phyloP scores from a whole-genome alignment of 2,329 filamentous ascomycete genomes.

The Verticillium dahliae region DNA sequence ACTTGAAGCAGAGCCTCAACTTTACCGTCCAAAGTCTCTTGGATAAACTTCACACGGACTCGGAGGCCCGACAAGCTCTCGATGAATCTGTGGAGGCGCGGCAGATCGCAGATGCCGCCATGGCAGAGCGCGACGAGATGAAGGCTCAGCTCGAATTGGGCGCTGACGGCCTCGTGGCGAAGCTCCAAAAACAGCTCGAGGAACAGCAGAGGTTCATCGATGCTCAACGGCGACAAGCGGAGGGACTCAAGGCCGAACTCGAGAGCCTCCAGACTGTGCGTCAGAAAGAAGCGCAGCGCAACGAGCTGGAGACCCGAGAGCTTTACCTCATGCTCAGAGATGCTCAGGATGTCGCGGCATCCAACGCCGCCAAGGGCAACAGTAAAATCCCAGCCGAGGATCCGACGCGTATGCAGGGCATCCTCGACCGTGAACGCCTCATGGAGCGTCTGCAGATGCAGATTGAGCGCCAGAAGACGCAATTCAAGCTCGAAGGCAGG shows the following conservation, averaged over 20 bases:
- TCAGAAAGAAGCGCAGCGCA: slow-evolving; percentile 85
- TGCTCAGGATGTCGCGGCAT: slow-evolving; percentile 90
- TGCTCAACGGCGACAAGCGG: slow-evolving; percentile 77
- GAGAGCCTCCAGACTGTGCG: slow-evolving; percentile 79
- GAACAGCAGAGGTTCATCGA: slow-evolving; percentile 90
- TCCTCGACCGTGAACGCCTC: slow-evolving; percentile 83
- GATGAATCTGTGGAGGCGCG: slow-evolving; percentile 88
- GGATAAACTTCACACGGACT: slow-evolving; percentile 94
- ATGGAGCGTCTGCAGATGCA: slow-evolving; percentile 95
- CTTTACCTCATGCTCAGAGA: slow-evolving; percentile 97
- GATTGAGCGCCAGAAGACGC: slow-evolving; percentile 92
- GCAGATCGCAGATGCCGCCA: slow-evolving; percentile 89
- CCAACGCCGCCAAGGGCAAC: slow-evolving; percentile 60
- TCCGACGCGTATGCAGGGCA: slow-evolving; percentile 77
- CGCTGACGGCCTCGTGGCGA: slow-evolving; percentile 87
- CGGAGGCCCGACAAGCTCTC: slow-evolving; percentile 83
- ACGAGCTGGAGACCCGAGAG: slow-evolving; percentile 93
- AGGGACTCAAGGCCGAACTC: slow-evolving; percentile 82
- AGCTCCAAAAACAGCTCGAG: slow-evolving; percentile 88
- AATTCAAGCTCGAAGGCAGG: slow-evolving; percentile 92
- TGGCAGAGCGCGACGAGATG: slow-evolving; percentile 96
- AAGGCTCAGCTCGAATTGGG: slow-evolving; percentile 80
- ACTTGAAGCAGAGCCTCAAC: slow-evolving; percentile 94
- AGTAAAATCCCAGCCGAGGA: slow-evolving; percentile 53
- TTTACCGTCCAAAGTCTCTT: slow-evolving; percentile 94